Evolutionary conservation across 352 stramenopile genomes (phyloP).

Genomic region (Thraustochytrium striatum): DNA sequence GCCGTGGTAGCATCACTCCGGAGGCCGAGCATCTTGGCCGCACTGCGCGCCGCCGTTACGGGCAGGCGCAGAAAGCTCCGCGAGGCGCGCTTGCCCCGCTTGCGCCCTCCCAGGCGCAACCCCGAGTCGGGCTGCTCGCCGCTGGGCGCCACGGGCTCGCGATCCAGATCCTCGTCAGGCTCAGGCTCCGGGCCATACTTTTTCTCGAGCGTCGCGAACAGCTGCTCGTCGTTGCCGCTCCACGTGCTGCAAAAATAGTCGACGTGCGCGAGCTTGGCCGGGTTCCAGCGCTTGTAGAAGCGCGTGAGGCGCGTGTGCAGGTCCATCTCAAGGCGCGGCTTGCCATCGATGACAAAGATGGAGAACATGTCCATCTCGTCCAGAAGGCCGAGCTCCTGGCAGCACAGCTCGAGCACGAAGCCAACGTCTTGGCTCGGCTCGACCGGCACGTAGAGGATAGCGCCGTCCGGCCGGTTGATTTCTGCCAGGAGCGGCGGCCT

Average conservation of each 20-base stretch:
- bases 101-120: background rate
- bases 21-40: constrained; percentile 26
- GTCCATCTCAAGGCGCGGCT: background rate
- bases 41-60: constrained; percentile 22
- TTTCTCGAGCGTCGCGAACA: constrained; percentile 44
- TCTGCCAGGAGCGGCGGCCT: constrained; percentile 27
- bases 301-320: constrained; percentile 20
- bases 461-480: constrained; percentile 19
- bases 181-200: constrained; percentile 49
- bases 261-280: constrained; percentile 25
- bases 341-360: constrained; percentile 48
- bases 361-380: constrained; percentile 27
- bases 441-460: constrained; percentile 28
- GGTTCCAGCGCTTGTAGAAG: constrained; percentile 45
- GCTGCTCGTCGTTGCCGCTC: constrained; percentile 17
- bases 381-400: background rate
- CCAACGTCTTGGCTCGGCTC: constrained; percentile 44
- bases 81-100: background rate
- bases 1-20: background rate
- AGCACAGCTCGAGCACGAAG: constrained; percentile 41
- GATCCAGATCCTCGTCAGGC: background rate
- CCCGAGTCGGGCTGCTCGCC: background rate
- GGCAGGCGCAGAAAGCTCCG: constrained; percentile 26
- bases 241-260: constrained; percentile 46
- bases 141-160: background rate